Evolutionary conservation across 352 stramenopile genomes (phyloP).

Genomic region (Pythium coloratum): DNA sequence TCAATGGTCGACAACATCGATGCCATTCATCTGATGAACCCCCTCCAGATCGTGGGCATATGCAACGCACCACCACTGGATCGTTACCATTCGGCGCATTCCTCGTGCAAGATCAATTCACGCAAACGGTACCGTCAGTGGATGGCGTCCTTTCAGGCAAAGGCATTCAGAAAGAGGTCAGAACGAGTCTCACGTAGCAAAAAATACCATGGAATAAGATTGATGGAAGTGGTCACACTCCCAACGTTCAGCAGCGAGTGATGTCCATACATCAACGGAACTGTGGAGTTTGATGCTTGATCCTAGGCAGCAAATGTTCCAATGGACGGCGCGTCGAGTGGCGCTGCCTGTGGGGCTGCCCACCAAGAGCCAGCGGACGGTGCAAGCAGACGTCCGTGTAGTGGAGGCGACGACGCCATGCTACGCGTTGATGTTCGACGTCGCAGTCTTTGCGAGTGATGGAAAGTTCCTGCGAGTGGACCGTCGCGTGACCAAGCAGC

Average conservation of each 20-base stretch:
- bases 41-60: too few species aligned
- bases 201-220: constrained; percentile 2
- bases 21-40: neutral
- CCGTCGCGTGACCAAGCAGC: constrained; percentile 46
- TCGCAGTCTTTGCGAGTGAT: constrained; percentile 10
- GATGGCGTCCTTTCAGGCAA: too few species aligned
- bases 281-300: neutral
- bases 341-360: constrained; percentile 29
- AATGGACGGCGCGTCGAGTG: neutral
- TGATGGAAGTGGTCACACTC: neutral
- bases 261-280: neutral
- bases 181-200: neutral
- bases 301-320: neutral
- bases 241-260: neutral
- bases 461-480: constrained; percentile 3
- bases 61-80: too few species aligned
- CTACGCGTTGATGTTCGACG: constrained; percentile 47
- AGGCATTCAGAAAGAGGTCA: neutral
- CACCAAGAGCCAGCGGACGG: neutral
- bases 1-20: neutral
- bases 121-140: too few species aligned
- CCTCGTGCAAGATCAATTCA: too few species aligned
- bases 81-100: too few species aligned
- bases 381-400: constrained; percentile 31
- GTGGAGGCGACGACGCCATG: constrained; percentile 36